Conservation (phyloP, 2,329 filamentous ascomycete genomes). For the Neopestalotiopsis sp. region DNA sequence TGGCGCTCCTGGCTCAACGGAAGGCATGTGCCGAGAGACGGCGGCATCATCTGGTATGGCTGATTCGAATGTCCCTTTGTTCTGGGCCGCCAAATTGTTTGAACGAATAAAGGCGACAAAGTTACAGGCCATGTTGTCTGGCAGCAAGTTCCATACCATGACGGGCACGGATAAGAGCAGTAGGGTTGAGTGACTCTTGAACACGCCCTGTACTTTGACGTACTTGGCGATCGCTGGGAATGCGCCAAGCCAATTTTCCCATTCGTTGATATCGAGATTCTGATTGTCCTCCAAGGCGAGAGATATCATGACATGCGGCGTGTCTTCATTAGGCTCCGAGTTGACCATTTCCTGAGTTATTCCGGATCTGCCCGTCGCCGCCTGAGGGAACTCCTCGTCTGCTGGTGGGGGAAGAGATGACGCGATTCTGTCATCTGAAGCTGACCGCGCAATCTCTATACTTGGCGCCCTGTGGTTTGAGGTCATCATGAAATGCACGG, state of each 20-base stretch:
- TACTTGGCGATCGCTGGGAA: constrained; percentile 65
- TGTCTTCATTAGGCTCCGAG: constrained; percentile 57
- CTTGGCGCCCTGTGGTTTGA: constrained; percentile 63
- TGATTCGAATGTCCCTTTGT: constrained; percentile 23
- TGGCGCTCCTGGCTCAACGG: no score
- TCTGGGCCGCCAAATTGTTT: constrained; percentile 54
- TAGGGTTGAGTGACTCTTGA: constrained; percentile 66
- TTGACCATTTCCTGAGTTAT: constrained; percentile 34
- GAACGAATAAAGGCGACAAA: constrained; percentile 66
- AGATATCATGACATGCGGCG: constrained; percentile 67
- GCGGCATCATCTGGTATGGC: no score
- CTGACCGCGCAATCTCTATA: constrained; percentile 56
- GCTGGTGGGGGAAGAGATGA: constrained; percentile 42
- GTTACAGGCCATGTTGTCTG: constrained; percentile 61
- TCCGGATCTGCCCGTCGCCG: constrained; percentile 34
- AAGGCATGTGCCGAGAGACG: no score
- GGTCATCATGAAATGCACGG: constrained; percentile 69
- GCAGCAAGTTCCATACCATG: constrained; percentile 64
- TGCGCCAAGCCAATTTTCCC: constrained; percentile 61
- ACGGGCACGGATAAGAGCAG: constrained; percentile 64
- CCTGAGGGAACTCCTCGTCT: constrained; percentile 26
- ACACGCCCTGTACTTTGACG: constrained; percentile 65
- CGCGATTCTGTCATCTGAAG: constrained; percentile 40
- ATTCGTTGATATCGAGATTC: constrained; percentile 60
- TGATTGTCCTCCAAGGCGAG: constrained; percentile 64